Conservation (phyloP, 305 asterid genomes). For the Fraxinus platypoda region DNA sequence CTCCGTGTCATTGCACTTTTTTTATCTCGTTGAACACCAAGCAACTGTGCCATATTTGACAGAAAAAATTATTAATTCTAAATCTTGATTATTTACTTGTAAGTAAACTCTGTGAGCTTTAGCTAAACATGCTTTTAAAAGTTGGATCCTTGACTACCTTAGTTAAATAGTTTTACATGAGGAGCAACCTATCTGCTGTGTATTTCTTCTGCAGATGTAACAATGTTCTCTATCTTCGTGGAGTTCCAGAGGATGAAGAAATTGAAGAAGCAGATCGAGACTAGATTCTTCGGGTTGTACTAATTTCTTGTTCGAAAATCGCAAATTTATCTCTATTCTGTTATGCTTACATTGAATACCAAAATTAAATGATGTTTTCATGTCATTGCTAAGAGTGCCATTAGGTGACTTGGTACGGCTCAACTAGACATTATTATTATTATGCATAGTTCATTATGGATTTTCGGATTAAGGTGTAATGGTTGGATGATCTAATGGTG, state of each 20-base stretch:
- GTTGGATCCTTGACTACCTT: not conserved
- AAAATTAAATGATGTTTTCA: not conserved
- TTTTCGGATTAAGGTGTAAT: not conserved
- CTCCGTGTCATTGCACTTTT: not conserved
- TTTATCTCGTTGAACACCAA: not conserved
- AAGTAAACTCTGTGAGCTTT: not conserved
- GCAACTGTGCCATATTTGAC: not conserved
- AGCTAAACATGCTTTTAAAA: not conserved
- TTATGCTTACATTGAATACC: not conserved
- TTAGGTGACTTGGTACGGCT: not conserved
- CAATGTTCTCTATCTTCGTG: constrained; percentile 82
- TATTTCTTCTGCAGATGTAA: constrained; percentile 58
- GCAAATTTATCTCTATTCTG: not conserved
- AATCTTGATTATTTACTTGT: not conserved
- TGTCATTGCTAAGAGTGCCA: not conserved
- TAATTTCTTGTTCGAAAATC: not conserved
- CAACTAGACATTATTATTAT: not conserved
- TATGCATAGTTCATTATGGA: not conserved
- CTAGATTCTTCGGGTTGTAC: constrained; percentile 19
- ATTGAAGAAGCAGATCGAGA: constrained; percentile 64
- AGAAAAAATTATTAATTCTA: too few relatives aligned
- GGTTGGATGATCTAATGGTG: not conserved
- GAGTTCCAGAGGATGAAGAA: constrained; percentile 81
- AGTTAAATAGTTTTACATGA: not conserved
- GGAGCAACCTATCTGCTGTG: not conserved